Conservation (phyloP, 2,329 filamentous ascomycete genomes). For the Cercospora nicotianae region DNA sequence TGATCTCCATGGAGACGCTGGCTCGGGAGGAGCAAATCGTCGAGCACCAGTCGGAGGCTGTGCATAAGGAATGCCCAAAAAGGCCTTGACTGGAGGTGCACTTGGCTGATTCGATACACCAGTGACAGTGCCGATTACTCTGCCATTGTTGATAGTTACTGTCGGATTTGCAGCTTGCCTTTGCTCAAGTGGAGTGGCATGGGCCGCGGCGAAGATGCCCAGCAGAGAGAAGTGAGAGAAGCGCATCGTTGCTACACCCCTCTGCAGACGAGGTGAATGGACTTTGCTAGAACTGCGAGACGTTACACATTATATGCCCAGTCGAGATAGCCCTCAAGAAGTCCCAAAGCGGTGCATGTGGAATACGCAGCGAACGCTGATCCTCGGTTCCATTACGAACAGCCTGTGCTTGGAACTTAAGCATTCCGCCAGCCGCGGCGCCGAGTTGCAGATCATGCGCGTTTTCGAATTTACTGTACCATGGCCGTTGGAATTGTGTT, state of each 20-base stretch:
- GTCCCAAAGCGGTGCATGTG: background rate
- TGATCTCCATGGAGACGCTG: constrained; percentile 14
- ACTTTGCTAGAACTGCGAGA: background rate
- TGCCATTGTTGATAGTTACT: constrained; percentile 24
- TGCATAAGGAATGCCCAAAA: constrained; percentile 27
- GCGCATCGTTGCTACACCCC: background rate
- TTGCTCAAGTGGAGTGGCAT: constrained; percentile 4
- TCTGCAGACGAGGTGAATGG: background rate
- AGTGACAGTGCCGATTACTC: constrained; percentile 25
- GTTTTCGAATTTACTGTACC: background rate
- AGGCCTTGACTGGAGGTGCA: constrained; percentile 22
- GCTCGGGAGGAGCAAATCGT: constrained; percentile 26
- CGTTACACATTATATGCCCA: background rate
- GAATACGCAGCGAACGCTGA: background rate
- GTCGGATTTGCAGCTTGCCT: constrained; percentile 17
- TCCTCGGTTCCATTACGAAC: background rate
- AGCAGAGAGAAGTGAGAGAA: constrained; percentile 2
- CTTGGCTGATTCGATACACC: constrained; percentile 20
- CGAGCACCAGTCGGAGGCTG: constrained; percentile 19
- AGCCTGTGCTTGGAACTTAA: background rate
- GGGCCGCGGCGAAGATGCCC: background rate
- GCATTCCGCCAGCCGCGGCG: background rate
- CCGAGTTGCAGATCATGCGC: background rate
- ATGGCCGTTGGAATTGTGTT: background rate
- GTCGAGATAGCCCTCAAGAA: background rate